Evolutionary conservation across 768 basidiomycete genomes (phyloP), one percentile per base, ranked within the genome.

Genomic region (Leccinum truebloodii): DNA sequence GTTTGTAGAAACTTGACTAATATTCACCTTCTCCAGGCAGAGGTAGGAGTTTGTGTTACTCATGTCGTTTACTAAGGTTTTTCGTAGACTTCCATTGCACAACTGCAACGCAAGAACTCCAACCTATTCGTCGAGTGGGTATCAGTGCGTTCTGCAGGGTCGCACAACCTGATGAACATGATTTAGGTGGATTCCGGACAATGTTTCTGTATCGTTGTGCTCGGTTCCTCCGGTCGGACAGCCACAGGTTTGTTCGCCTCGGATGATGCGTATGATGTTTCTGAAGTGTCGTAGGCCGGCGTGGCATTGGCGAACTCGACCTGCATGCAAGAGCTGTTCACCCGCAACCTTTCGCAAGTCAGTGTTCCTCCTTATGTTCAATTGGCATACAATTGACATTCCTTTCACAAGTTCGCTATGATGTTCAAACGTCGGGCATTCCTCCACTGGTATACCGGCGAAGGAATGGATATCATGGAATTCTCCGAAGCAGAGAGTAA

Each of bases 401-500:
- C 39, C 20, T 13, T 51, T 50, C 9, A 28, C 44, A 68, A 93
- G 89, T 95, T 93, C 74, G 63, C 83, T 0, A 75, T 80, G 5
- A 94, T 95, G 91, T 95, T 84, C 76, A 91, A 89, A 71, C 84
- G 93, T 32, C 80, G 81, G 50, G 94, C 94, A 6, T 96, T 92
- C 81, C 74, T 95, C 59, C 92, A 95, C 71, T 94, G 92, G 91
- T 95, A 94, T 72, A 90, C 86, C 9, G 89, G 86, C 13, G 94
- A 95, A 73, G 94, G 94, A 48, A 95, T 95, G 94, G 94, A 95
- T 70, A 71, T 82, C 18, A 76, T 80, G 83, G 84, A 94, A 75
- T 93, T 94, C 74, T 83, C 89, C 0, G 92, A 94, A 73, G 92
- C 93, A 0, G 92, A 94, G 77, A 93, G 89, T 69, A 93, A 94